Base-by-base conservation (phyloP, 768 basidiomycete species). In the Suillus ampliporus region DNA sequence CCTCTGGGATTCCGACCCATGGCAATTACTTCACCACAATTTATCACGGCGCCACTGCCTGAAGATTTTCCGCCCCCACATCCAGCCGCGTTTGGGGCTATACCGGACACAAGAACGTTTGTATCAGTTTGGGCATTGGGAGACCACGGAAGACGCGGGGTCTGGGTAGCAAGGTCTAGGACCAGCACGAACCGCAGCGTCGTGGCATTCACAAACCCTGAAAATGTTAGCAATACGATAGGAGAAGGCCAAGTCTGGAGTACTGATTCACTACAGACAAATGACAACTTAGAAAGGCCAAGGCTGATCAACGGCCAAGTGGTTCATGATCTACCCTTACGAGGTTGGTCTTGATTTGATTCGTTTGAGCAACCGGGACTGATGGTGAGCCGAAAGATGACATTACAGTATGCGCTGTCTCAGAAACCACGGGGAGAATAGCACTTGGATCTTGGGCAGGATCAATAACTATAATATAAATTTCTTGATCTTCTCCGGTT, bases 1-100 rank as follows among this genome's bases (percentile, higher is more conserved):
- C 77, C 84, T 3, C 69, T 81, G 2, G 83, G 80, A 3, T 73
- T 82, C 26, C 80, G 82, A 62, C 75, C 81, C 17, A 75, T 86
- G 69, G 73, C 79, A 3, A 73, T 26, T 65, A 65, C 26, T 41
- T n/a, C 40, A 19, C 35, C 60, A 28, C 21, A 28, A 57, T 26
- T 23, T 35, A 10, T 17, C 21, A 19, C 17, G 7, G 15, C 26
- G 21, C 37, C 17, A 8, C 51, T 59, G 28, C n/a, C 50, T 21
- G 26, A 31, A 31, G n/a, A 40, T 47, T 19, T 40, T 3, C 21
- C 19, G 5, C 35, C 6, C 5, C 15, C n/a, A 37, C 19, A 31
- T 38, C 34, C 34, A 19, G 38, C 35, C n/a, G 38, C 21, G 14
- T 19, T 26, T 40, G 38, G 35, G 17, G 4, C 17, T 28, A 4